These are phyloP conservation scores for Cytospora paraplurivora DNA, from an alignment of 2,329 filamentous ascomycete genomes.

Conservation along the genomic window DNA sequence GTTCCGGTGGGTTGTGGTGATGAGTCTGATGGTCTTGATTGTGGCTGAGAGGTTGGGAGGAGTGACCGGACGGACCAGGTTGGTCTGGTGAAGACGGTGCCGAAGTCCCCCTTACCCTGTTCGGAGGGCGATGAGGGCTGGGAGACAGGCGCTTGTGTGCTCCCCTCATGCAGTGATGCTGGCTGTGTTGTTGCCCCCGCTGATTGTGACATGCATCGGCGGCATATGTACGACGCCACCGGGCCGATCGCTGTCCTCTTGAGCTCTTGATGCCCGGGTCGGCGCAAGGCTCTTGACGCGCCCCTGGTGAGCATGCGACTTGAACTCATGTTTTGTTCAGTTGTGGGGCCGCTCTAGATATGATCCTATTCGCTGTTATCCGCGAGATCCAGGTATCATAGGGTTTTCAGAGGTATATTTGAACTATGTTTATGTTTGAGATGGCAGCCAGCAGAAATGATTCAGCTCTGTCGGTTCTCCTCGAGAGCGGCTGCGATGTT, in stretches of 20 bases:
- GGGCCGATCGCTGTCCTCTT: not conserved
- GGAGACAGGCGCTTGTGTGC: slow-evolving; percentile 8
- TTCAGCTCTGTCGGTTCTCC: not conserved
- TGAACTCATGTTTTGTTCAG: slow-evolving; percentile 8
- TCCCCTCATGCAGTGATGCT: not conserved
- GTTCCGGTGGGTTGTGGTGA: slow-evolving; percentile 25
- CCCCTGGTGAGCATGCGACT: slow-evolving; percentile 3
- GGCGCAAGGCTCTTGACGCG: slow-evolving; percentile 5
- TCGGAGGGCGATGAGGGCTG: not conserved
- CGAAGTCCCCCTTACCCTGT: slow-evolving; percentile 7
- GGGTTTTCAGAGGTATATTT: not conserved
- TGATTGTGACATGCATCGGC: slow-evolving; percentile 19
- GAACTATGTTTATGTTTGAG: not conserved
- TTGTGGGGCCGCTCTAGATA: not conserved
- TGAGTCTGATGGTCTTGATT: not conserved
- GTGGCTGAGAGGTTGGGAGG: slow-evolving; percentile 47
- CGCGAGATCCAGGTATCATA: not conserved
- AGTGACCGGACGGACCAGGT: slow-evolving; percentile 84
- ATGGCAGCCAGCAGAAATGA: not conserved
- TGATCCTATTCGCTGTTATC: not conserved
- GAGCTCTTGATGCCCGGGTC: not conserved
- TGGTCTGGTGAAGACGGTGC: slow-evolving; percentile 62
- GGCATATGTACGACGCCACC: slow-evolving; percentile 8
- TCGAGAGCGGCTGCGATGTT: not conserved
- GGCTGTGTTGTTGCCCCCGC: not conserved